Evolutionary conservation across 2,329 filamentous ascomycete genomes (phyloP).

Genomic region (Calonectria pteridis): DNA sequence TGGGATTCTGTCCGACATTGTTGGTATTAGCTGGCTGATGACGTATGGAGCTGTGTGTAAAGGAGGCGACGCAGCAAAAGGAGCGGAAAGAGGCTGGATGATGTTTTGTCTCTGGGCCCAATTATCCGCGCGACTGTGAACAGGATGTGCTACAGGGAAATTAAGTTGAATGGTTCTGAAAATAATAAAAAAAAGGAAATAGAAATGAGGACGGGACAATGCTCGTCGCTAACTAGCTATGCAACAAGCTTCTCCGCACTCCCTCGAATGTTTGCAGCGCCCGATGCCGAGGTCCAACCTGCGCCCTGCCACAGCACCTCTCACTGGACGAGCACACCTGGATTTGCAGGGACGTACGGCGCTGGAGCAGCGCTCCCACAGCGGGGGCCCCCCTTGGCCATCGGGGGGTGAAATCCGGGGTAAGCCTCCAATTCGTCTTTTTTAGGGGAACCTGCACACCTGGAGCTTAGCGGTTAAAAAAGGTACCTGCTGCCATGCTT

Average conservation of each 20-base stretch:
- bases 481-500: not conserved
- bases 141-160: not conserved
- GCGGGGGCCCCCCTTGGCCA: not conserved
- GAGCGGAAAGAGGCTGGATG: not conserved
- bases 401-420: slow-evolving; percentile 39
- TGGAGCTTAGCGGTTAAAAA: not conserved
- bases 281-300: slow-evolving; percentile 40
- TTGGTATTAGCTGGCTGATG: slow-evolving; percentile 19
- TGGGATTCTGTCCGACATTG: slow-evolving; percentile 51
- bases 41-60: slow-evolving; percentile 15
- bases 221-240: slow-evolving; percentile 14
- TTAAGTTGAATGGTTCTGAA: not conserved
- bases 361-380: not conserved
- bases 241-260: slow-evolving; percentile 41
- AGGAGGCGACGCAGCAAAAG: not conserved
- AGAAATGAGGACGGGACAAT: not conserved
- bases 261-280: slow-evolving; percentile 35
- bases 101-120: not conserved
- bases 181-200: not conserved
- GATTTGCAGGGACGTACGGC: not conserved
- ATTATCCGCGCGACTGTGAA: not conserved
- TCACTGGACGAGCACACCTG: not conserved
- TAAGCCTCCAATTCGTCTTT: slow-evolving; percentile 31
- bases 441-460: not conserved
- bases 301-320: not conserved